phyloP scores from a whole-genome alignment of 257 asterid species.

The Plectranthus barbatus region DNA sequence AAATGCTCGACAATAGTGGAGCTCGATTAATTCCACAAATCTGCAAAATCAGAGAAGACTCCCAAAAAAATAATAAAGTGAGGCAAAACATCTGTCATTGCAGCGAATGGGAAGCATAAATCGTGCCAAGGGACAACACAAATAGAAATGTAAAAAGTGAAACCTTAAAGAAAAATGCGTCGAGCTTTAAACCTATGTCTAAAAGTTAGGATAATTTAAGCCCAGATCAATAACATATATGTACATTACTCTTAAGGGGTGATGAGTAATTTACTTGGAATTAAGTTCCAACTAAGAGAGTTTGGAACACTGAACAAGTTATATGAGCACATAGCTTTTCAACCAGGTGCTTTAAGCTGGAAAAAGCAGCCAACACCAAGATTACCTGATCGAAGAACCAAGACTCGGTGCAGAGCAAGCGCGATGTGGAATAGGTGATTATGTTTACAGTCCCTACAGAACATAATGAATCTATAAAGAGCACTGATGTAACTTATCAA shows the following conservation, averaged over 20 bases:
- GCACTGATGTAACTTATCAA: not conserved
- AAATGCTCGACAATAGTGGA: too few relatives aligned
- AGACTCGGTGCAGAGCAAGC: not conserved
- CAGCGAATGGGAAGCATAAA: too few relatives aligned
- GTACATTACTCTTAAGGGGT: constrained; percentile 19
- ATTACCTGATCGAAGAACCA: not conserved
- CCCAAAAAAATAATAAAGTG: too few relatives aligned
- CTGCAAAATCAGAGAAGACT: not conserved
- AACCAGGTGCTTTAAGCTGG: not conserved
- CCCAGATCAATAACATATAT: constrained; percentile 17
- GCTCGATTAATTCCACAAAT: too few relatives aligned
- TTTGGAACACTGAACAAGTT: not conserved
- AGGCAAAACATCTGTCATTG: too few relatives aligned
- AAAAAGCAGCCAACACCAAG: not conserved
- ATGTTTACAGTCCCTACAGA: not conserved
- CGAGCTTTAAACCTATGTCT: not conserved
- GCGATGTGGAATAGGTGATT: not conserved
- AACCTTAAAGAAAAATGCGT: not conserved
- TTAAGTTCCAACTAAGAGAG: not conserved
- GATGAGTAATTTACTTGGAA: constrained; percentile 12
- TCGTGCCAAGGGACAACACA: not conserved
- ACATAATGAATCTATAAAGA: not conserved
- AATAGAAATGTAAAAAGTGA: not conserved
- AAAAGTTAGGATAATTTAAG: constrained; percentile 10
- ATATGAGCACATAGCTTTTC: not conserved